phyloP scores from a whole-genome alignment of 2,329 filamentous ascomycete species.

The Trichocomaceae sp. region DNA sequence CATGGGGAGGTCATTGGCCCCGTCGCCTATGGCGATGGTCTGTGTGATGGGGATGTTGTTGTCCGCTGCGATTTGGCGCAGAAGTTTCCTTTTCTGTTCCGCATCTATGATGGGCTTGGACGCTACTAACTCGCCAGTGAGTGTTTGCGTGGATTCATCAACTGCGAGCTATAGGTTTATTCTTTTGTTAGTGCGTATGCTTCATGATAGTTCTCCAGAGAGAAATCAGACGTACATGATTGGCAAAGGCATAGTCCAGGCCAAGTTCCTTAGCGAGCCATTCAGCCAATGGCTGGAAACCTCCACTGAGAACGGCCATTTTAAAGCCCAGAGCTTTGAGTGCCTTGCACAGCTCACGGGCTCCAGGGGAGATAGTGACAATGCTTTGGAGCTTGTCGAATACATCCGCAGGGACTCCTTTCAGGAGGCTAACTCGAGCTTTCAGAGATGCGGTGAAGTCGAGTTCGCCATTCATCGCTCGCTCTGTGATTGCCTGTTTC shows the following conservation, averaged over 20 bases:
- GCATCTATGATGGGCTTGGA: slow-evolving; percentile 53
- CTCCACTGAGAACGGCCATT: slow-evolving; percentile 85
- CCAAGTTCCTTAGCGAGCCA: slow-evolving; percentile 78
- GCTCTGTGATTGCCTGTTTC: slow-evolving; percentile 66
- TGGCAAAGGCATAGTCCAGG: slow-evolving; percentile 82
- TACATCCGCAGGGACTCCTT: slow-evolving; percentile 69
- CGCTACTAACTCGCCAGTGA: slow-evolving; percentile 53
- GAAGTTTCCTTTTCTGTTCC: slow-evolving; percentile 50
- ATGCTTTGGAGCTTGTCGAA: slow-evolving; percentile 69
- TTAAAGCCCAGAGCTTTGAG: slow-evolving; percentile 75
- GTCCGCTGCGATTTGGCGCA: slow-evolving; percentile 49
- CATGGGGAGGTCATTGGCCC: slow-evolving; percentile 61
- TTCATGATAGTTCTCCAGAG: not conserved
- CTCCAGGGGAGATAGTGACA: slow-evolving; percentile 76
- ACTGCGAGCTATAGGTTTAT: slow-evolving; percentile 40
- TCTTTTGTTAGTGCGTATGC: not conserved
- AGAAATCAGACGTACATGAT: slow-evolving; percentile 52
- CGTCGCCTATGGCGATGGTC: slow-evolving; percentile 56
- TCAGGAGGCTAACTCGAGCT: slow-evolving; percentile 71
- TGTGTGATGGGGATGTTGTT: slow-evolving; percentile 50
- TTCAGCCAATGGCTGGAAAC: slow-evolving; percentile 79
- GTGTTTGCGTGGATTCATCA: slow-evolving; percentile 38
- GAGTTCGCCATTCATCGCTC: slow-evolving; percentile 92
- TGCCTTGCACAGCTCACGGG: slow-evolving; percentile 63
- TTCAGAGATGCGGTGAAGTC: slow-evolving; percentile 82